These are phyloP conservation scores for Euclidium syriacum DNA, from an alignment of 345 rosid species.

Conservation along the genomic window DNA sequence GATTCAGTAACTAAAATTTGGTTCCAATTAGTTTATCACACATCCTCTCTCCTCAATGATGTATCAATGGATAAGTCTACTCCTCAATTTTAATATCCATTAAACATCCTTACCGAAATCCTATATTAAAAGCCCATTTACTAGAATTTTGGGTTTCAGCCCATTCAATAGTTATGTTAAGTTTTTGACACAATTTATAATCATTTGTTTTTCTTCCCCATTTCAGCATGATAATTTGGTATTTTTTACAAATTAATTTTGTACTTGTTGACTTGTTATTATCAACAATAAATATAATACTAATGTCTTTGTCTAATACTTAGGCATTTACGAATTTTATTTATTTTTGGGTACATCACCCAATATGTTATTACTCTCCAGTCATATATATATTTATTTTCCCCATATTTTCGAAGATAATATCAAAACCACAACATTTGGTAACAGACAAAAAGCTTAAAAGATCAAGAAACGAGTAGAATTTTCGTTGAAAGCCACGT, in stretches of 20 bases:
- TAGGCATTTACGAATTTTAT: too few species aligned
- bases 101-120: too few species aligned
- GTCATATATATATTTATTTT: not conserved
- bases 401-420: slow-evolving; percentile 7
- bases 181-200: not conserved
- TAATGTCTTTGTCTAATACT: too few species aligned
- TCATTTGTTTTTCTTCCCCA: not conserved
- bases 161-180: not conserved
- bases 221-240: not conserved
- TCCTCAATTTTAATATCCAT: too few species aligned
- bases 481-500: slow-evolving; percentile 3
- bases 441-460: slow-evolving; percentile 4
- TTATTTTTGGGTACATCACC: not conserved
- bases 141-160: not conserved
- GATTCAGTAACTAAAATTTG: too few species aligned
- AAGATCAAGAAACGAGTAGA: not conserved
- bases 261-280: too few species aligned
- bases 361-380: not conserved
- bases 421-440: slow-evolving; percentile 12
- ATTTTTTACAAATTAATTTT: too few species aligned
- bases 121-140: not conserved
- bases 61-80: not conserved
- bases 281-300: too few species aligned
- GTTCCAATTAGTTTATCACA: too few species aligned
- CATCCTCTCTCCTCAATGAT: too few species aligned